phyloP scores from a whole-genome alignment of 2,329 filamentous ascomycete genomes.

The Ceratocystis papillata region DNA sequence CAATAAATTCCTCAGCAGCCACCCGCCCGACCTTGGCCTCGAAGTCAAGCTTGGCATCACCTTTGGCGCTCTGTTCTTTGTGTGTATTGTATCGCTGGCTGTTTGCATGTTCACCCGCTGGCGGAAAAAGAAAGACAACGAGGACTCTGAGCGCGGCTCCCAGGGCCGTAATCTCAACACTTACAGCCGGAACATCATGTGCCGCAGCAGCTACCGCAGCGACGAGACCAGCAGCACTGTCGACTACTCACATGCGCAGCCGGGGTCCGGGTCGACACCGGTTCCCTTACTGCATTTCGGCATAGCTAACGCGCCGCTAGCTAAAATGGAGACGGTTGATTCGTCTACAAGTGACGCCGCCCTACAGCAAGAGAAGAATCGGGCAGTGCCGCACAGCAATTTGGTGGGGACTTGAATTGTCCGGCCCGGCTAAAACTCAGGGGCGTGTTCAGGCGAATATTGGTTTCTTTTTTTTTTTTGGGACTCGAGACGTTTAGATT shows the following conservation, averaged over 20 bases:
- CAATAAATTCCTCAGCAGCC: conserved; percentile 24
- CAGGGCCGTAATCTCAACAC: background rate
- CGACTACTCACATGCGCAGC: background rate
- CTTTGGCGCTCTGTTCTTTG: conserved; percentile 22
- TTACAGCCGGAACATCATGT: conserved; percentile 9
- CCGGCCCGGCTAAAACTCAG: background rate
- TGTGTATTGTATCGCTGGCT: conserved; percentile 18
- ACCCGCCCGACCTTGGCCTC: conserved; percentile 19
- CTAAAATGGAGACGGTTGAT: conserved; percentile 11
- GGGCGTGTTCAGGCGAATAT: background rate
- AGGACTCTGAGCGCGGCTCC: background rate
- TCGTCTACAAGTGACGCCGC: conserved; percentile 8
- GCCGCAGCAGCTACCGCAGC: conserved; percentile 8
- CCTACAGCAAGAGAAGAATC: background rate
- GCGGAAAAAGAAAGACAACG: conserved; percentile 20
- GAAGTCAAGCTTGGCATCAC: conserved; percentile 25
- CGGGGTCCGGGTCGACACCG: conserved; percentile 8
- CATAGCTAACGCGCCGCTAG: background rate
- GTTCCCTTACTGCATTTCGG: conserved; percentile 8
- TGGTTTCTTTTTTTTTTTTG: conserved; percentile 1
- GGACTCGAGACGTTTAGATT: background rate
- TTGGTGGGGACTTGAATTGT: background rate
- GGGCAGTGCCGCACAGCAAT: background rate
- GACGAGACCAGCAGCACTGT: background rate
- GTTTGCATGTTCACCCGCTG: conserved; percentile 23